Base-by-base conservation (phyloP, 768 basidiomycete genomes). In the Solioccasus polychromus region DNA sequence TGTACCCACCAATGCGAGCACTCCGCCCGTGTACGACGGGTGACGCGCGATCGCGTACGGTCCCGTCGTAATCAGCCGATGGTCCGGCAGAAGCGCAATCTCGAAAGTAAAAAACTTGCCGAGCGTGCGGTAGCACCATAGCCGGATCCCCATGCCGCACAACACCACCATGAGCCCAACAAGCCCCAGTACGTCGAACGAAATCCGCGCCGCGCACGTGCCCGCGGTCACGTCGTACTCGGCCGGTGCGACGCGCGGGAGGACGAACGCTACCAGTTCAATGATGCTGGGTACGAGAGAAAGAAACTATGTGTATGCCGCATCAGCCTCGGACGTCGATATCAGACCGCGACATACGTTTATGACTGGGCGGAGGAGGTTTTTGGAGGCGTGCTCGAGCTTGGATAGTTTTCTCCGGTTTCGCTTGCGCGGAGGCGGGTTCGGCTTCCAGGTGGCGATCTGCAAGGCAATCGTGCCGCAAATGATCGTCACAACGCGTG, bases 91-190 rank as follows among this genome's bases (percentile, higher is more conserved):
- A 12, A 47, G 23, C n/a, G 60, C 59, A 30, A 72, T 53, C 34
- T 72, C 63, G 41, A 73, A 75, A 14, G 71, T 75, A 54, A 70
- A 72, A 22, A 67, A 50, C 5, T 52, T 29, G n/a, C 68, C 67
- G 20, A 75, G 59, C 17, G 58, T 51, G n/a, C 55, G 66, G 54
- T 66, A 74, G 48, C 68, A 74, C 45, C 52, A 52, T 15, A 60
- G 35, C 3, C 71, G 66, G 19, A 74, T 44, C 9, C 35, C 38
- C n/a, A 51, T 53, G 6, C 69, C 70, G n/a, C 44, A 37, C 15
- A 62, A 23, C 6, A 55, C 50, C 8, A 63, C 22, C 3, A 60
- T 15, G 12, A 41, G 43, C 4, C 22, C 40, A 2, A 40, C 19
- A 6, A 46, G 44, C 7, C 31, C 52, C 10, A 50, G 22, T 3